Conservation (phyloP, 345 rosid species). For the Pelargonium nanum region DNA sequence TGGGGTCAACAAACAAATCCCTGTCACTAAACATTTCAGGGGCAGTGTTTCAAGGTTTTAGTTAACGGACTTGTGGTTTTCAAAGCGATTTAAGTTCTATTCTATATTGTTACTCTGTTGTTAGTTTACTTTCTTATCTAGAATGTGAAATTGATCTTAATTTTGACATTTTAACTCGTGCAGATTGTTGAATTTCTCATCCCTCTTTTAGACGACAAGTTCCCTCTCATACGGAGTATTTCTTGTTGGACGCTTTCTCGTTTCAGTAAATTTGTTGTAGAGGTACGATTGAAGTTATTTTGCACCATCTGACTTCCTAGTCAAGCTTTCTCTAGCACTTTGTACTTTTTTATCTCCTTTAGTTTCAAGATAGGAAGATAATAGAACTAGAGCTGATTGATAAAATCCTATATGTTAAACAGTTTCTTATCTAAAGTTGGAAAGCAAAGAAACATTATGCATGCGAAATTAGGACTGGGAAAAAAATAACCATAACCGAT, state of each 20-base stretch:
- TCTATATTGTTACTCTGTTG: background rate
- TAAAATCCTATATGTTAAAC: too few species aligned
- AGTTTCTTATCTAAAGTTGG: too few species aligned
- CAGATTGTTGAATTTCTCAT: constrained; percentile 87
- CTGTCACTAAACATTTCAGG: too few species aligned
- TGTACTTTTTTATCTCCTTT: background rate
- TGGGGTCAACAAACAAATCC: too few species aligned
- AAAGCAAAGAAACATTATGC: too few species aligned
- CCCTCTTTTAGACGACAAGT: constrained; percentile 89
- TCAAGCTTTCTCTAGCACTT: background rate
- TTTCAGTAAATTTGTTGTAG: constrained; percentile 90
- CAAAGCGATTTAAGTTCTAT: background rate
- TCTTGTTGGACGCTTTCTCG: constrained; percentile 98
- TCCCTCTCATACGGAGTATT: constrained; percentile 85
- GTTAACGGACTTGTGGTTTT: background rate
- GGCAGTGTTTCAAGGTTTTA: background rate
- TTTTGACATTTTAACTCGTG: constrained; percentile 12
- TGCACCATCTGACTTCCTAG: background rate
- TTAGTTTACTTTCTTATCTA: too few species aligned
- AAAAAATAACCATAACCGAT: too few species aligned
- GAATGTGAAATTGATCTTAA: background rate
- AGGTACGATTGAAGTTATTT: constrained; percentile 35
- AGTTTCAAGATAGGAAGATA: too few species aligned
- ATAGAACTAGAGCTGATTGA: too few species aligned
- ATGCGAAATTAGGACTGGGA: too few species aligned